A percentile compares a stretch with the other conserved stretches of the same genome.
These are phyloP conservation scores for Carpinus viminea DNA, from an alignment of 306 rosid species.

Conservation along the genomic window DNA sequence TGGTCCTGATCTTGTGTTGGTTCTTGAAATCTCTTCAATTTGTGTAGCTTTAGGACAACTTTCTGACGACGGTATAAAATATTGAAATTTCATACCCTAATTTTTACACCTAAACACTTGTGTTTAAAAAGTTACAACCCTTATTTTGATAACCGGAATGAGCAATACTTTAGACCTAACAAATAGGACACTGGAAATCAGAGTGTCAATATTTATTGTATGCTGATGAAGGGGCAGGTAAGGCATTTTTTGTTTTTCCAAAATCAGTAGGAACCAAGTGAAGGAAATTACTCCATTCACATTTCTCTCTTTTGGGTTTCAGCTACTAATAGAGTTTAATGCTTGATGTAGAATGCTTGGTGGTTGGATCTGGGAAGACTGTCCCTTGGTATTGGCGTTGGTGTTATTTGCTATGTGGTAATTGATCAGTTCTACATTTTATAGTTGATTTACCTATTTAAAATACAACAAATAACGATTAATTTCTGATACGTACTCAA, in stretches of 20 bases:
- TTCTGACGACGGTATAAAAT: too few species aligned
- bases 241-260: too few species aligned
- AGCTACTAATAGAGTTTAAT: conserved; percentile 6
- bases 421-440: conserved; percentile 16
- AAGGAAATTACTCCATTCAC: neutral
- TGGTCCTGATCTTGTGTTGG: too few species aligned
- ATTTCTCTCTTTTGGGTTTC: neutral
- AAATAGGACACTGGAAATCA: neutral
- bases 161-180: too few species aligned
- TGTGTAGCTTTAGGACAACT: too few species aligned
- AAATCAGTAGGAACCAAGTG: neutral
- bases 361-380: conserved; percentile 80
- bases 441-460: neutral
- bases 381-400: conserved; percentile 78
- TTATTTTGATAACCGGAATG: too few species aligned
- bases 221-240: too few species aligned
- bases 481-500: conserved; percentile 19
- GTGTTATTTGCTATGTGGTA: conserved; percentile 80
- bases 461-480: neutral
- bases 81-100: too few species aligned
- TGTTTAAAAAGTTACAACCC: too few species aligned
- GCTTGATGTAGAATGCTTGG: conserved; percentile 61
- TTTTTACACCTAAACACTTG: too few species aligned
- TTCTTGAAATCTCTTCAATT: too few species aligned
- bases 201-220: neutral